Percentiles rank a stretch among this genome's conserved stretches.
Conservation (phyloP, 345 rosid genomes). For the Salix suchowensis region DNA sequence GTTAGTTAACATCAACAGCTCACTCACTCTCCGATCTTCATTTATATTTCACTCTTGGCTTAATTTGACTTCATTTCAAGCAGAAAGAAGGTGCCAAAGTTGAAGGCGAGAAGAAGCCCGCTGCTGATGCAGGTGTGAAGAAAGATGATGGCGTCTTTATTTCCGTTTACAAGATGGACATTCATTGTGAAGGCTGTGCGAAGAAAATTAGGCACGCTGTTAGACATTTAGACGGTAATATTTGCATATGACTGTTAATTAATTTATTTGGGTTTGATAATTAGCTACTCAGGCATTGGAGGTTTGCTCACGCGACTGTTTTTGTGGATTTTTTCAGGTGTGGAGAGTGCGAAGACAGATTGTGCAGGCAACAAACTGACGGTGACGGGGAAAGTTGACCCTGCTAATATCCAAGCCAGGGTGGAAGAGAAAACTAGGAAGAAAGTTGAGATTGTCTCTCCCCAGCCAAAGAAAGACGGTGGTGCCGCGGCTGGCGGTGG, state of each 20-base stretch:
- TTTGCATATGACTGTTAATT: not conserved
- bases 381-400: constrained; percentile 44
- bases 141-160: constrained; percentile 30
- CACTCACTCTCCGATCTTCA: not conserved
- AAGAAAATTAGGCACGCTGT: constrained; percentile 35
- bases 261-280: not conserved
- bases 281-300: not conserved
- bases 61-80: constrained; percentile 5
- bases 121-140: constrained; percentile 17
- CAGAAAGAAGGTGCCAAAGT: constrained; percentile 37
- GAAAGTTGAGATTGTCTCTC: constrained; percentile 30
- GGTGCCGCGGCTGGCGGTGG: constrained; percentile 8
- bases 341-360: constrained; percentile 31
- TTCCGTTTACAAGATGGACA: constrained; percentile 59
- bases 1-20: constrained; percentile 24
- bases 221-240: constrained; percentile 22
- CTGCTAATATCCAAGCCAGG: constrained; percentile 25
- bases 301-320: not conserved
- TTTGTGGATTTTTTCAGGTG: constrained; percentile 23
- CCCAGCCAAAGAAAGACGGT: constrained; percentile 31
- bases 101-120: constrained; percentile 48
- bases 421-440: constrained; percentile 30
- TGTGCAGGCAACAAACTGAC: constrained; percentile 28
- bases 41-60: not conserved
- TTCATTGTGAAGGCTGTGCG: constrained; percentile 95